Base-by-base conservation (phyloP, 345 rosid genomes). In the Camelina hispida region DNA sequence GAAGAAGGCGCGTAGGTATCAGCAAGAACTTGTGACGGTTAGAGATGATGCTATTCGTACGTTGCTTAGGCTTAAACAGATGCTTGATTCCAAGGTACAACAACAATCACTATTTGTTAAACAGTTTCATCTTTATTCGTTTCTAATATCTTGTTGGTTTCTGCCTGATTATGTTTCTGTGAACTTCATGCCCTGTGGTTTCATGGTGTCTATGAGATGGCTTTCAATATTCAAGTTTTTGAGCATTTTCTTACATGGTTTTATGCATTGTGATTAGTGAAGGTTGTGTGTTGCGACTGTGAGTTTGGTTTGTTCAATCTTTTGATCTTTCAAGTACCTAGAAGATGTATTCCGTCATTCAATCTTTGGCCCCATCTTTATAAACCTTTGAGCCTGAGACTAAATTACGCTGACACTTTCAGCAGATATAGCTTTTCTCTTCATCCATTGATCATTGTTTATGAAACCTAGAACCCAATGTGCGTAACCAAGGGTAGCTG, bases 51-150 rank as follows among this genome's bases (percentile, higher is more conserved):
- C 93, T 1, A 51, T 94, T 37, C 86, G 77, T 30, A 83, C 88
- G 89, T 85, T 94, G 79, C 79, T 91, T 69, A 81, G 90, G 86
- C 90, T 94, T 32, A 94, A 90, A 72, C 84, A 85, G 56, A 86
- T 90, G 89, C 74, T 84, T 67, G 96, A 91, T 80, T 78, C 87
- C 58, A 94, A 94, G 96, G 98, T 91, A 77, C 7, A 14, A 34
- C 43, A 25, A 9, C 13, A 32, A 6, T 32, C 28, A 25, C 28
- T 25, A 25, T 50, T 74, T 8, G 17, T 20, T 54, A 51, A 25
- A 2, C 20, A 65, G 43, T 13, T 32, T 35, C 2, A 0, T 46
- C 17, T 37, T 44, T 13, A 0, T 35, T 37, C 14, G 34, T 51
- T 53, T 43, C n/a, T 59, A 59, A 18, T 7, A 14, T 66, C 18